phyloP scores from a whole-genome alignment of 345 rosid genomes.

The Euphorbia lathyris region DNA sequence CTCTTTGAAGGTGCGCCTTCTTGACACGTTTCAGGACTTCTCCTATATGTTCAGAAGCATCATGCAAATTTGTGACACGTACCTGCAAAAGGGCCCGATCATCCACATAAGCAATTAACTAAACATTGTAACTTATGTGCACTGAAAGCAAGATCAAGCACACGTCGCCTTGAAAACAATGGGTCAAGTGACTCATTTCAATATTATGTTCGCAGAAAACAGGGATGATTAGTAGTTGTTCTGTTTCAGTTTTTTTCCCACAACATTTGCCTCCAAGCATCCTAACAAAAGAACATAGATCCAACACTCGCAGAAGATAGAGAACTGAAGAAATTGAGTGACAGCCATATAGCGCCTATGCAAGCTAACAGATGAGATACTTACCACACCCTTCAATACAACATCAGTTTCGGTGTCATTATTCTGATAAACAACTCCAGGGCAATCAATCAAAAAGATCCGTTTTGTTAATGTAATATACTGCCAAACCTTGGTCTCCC shows the following conservation, averaged over 20 bases:
- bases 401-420: conserved; percentile 87
- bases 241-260: background rate
- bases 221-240: background rate
- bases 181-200: background rate
- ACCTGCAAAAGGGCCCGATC: conserved; percentile 40
- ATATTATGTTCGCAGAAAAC: background rate
- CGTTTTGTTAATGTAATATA: conserved; percentile 91
- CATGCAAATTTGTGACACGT: conserved; percentile 74
- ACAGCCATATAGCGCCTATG: background rate
- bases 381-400: conserved; percentile 94
- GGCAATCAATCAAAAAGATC: conserved; percentile 92
- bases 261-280: background rate
- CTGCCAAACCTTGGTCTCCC: conserved; percentile 99
- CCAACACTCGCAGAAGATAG: background rate
- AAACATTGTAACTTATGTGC: background rate
- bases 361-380: conserved; percentile 19
- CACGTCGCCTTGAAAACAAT: background rate
- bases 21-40: conserved; percentile 88
- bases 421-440: conserved; percentile 95
- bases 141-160: background rate
- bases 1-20: conserved; percentile 81
- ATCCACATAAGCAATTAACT: background rate
- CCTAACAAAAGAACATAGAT: background rate
- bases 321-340: background rate
- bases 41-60: conserved; percentile 90